Evolutionary conservation across 2,329 filamentous ascomycete species (phyloP).

Genomic region (Trematosphaeria pertusa): DNA sequence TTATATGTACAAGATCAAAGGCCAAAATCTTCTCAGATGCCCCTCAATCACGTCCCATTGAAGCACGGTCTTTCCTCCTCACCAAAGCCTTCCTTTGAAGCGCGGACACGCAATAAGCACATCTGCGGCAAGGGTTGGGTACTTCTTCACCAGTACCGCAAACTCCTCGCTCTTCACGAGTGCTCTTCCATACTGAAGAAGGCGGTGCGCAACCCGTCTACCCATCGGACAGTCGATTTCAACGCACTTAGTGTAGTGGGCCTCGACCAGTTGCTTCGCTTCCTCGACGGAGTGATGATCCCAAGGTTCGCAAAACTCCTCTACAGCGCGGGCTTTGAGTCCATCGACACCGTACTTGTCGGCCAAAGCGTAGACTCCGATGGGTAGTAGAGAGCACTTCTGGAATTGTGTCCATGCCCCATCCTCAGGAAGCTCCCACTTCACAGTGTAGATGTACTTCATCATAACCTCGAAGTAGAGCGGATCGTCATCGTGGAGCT

Average conservation of each 20-base stretch:
- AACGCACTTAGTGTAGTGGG: neutral
- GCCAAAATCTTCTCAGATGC: too few species aligned
- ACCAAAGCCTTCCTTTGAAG: too few species aligned
- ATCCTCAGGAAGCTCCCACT: neutral
- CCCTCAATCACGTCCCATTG: too few species aligned
- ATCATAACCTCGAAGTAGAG: slow-evolving; percentile 13
- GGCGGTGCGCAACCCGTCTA: neutral
- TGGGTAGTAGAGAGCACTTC: neutral
- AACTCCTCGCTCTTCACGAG: neutral
- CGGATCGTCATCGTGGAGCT: slow-evolving; percentile 14
- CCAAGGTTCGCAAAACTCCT: neutral
- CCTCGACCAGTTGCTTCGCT: neutral
- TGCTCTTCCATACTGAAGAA: neutral
- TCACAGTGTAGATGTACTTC: slow-evolving; percentile 9
- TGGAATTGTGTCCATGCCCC: neutral
- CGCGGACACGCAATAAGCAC: neutral
- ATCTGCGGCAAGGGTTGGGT: neutral
- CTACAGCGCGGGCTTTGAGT: neutral
- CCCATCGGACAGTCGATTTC: neutral
- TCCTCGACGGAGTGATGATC: neutral
- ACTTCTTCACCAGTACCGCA: neutral
- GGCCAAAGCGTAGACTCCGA: slow-evolving; percentile 6
- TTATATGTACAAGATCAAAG: too few species aligned
- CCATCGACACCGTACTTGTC: slow-evolving; percentile 11
- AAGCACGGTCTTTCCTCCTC: too few species aligned